Conservation (phyloP, 495 filamentous ascomycete genomes). For the Aspergillus bridgeri region DNA sequence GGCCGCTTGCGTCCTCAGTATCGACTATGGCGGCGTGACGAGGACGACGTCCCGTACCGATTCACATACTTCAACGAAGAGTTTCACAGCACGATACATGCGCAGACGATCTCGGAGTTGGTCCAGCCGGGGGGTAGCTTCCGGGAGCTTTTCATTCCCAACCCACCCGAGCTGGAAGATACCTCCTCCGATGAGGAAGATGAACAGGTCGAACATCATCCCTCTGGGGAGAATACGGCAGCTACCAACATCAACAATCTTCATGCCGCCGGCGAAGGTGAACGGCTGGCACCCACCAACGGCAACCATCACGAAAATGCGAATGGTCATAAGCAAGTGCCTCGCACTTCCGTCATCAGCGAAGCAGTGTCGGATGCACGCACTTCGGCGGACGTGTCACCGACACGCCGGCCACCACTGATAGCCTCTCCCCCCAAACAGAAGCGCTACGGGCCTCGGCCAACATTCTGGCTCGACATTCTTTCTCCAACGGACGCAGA, state of each 20-base stretch:
- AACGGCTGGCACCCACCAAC: constrained; percentile 4
- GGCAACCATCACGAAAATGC: constrained; percentile 6
- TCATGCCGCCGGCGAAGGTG: constrained; percentile 6
- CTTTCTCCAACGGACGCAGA: constrained; percentile 86
- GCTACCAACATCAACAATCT: constrained; percentile 11
- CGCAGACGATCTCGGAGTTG: constrained; percentile 88
- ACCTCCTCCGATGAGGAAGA: constrained; percentile 65
- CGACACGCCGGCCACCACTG: constrained; percentile 22
- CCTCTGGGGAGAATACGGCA: constrained; percentile 15
- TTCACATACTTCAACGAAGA: constrained; percentile 99
- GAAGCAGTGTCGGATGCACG: constrained; percentile 32
- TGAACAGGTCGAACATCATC: constrained; percentile 47
- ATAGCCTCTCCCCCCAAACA: constrained; percentile 35
- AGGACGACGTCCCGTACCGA: constrained; percentile 88
- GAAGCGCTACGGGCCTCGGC: constrained; percentile 78
- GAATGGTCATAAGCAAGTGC: constrained; percentile 10
- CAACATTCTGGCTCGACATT: constrained; percentile 94
- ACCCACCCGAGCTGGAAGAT: constrained; percentile 61
- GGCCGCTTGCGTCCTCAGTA: constrained; percentile 82
- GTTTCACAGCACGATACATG: constrained; percentile 89
- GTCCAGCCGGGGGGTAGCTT: constrained; percentile 81
- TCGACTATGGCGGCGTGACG: constrained; percentile 74
- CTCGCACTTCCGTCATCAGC: constrained; percentile 29
- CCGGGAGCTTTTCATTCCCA: constrained; percentile 77
- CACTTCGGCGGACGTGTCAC: constrained; percentile 17